Evolutionary conservation across 768 basidiomycete species (phyloP), one percentile per base, ranked within the genome.

Genomic region (Amanita pseudoporphyria): DNA sequence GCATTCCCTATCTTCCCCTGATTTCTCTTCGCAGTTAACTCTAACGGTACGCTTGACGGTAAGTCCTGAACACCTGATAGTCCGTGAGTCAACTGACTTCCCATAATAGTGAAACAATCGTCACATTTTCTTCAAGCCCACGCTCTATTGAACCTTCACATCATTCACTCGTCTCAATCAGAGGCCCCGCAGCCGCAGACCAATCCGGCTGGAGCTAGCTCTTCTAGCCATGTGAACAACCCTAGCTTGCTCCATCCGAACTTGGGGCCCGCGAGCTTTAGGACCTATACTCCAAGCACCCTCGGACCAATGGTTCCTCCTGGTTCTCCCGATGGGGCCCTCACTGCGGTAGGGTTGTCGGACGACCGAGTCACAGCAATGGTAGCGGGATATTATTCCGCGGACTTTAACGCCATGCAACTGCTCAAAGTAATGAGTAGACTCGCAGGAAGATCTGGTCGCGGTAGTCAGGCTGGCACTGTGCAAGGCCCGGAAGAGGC

Each of bases 71-170:
- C 33, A 19, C 37, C 7, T 46, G 28, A n/a, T 14, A 14, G 22
- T 12, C 28, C 42, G 37, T 31, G 12, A 48, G n/a, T 31, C 49
- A 31, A 47, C 45, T 35, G 14, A 53, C 32, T 39, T 51, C 32
- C 53, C 51, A 30, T 52, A 35, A 13, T 54, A 89, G 86, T 88
- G 62, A 81, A 81, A 57, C 82, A 85, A 57, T 81, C 82, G 51
- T 86, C 87, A 0, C 84, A 87, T 58, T 91, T 88, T 68, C 75
- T 91, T 19, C 89, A 91, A 67, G 89, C 89, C 0, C 85, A 91
- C 52, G 74, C 87, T 0, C 69, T 88, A 1, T 75, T 92, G 49
- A 91, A 92, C 56, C 76, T 92, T 12, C 89, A 92, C 61, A 84
- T 92, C 62, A 86, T 92, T 46, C 87, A 91, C 57, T 83, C 87